Evolutionary conservation across 2,329 filamentous ascomycete genomes (phyloP).

Genomic region (Westerdykella ornata): DNA sequence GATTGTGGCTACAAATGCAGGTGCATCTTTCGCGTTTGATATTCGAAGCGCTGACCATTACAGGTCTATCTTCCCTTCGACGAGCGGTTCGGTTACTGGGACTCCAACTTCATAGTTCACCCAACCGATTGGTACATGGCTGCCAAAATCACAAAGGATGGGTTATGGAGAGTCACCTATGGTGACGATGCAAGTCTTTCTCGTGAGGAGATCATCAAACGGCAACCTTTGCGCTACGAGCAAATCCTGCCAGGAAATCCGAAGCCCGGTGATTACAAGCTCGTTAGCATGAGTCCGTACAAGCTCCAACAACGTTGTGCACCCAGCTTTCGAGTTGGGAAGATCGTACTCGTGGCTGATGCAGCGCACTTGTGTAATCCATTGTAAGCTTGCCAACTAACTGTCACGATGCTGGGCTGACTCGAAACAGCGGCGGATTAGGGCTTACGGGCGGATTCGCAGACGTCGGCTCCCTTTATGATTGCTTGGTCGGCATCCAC

Average conservation of each 20-base stretch:
- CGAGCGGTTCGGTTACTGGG: constrained; percentile 48
- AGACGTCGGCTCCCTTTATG: constrained; percentile 56
- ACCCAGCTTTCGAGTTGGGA: constrained; percentile 51
- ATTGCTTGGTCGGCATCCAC: constrained; percentile 46
- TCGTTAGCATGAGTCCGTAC: constrained; percentile 55
- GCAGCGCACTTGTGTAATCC: constrained; percentile 55
- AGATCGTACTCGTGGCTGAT: constrained; percentile 53
- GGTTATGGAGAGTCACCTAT: constrained; percentile 58
- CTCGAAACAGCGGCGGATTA: constrained; percentile 45
- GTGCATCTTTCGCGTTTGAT: constrained; percentile 7
- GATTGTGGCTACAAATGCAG: constrained; percentile 57
- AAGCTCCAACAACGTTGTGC: constrained; percentile 57
- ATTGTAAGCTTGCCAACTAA: constrained; percentile 25
- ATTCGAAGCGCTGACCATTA: constrained; percentile 3
- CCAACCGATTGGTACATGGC: constrained; percentile 59
- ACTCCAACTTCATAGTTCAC: constrained; percentile 57
- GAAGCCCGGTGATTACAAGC: constrained; percentile 51
- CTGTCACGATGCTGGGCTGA: constrained; percentile 3
- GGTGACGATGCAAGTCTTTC: constrained; percentile 51
- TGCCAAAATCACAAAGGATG: constrained; percentile 53
- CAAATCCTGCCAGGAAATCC: constrained; percentile 55
- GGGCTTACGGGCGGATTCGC: constrained; percentile 59
- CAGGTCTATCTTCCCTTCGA: constrained; percentile 57
- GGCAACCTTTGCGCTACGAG: constrained; percentile 52
- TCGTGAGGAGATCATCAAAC: constrained; percentile 47